Evolutionary conservation across 805 yeast genomes (phyloP), one percentile per base, ranked within the genome.

Genomic region (Candida argentea): DNA sequence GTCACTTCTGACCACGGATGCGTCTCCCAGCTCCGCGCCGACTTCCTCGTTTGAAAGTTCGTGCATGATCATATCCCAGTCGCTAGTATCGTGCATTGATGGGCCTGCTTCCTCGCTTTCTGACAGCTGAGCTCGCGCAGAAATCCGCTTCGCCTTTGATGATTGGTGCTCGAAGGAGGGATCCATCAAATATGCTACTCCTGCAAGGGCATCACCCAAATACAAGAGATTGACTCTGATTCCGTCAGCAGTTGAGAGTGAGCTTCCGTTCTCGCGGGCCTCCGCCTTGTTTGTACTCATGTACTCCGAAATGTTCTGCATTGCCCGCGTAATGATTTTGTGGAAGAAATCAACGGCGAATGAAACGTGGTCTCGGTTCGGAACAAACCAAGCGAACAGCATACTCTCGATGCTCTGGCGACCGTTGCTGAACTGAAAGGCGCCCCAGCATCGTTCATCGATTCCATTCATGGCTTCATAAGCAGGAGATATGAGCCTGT

Each of bases 371-470:
- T 42, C 51, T 2, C 50, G 51, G 1, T 61, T 44, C 0, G 97
- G 96, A 1, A 65, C 48, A 42, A 76, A 84, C 98, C 98, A 89
- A 1, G 64, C 56, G 38, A 85, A 75, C 1, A 61, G 42, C 19
- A 81, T 48, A 35, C 70, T 67, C 9, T 66, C 67, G 8, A 43
- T 31, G 1, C 61, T 45, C 29, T 76, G 73, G 36, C 83, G 60
- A 12, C 50, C 42, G 0, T 61, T 52, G 35, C 67, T 70, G 39
- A 76, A 72, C 39, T 78, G 85, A 33, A 70, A 65, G 0, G 74
- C 85, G 25, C 93, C 93, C 93, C 93, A 82, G 33, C 76, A 67
- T 14, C 62, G 62, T 27, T 65, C 73, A 22, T 52, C 54, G 7
- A 67, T 51, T 1, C 61, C 66, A 38, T 57, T 39, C 10, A 52